Conservation (phyloP, 495 filamentous ascomycete genomes). For the Bacidia rubella region DNA sequence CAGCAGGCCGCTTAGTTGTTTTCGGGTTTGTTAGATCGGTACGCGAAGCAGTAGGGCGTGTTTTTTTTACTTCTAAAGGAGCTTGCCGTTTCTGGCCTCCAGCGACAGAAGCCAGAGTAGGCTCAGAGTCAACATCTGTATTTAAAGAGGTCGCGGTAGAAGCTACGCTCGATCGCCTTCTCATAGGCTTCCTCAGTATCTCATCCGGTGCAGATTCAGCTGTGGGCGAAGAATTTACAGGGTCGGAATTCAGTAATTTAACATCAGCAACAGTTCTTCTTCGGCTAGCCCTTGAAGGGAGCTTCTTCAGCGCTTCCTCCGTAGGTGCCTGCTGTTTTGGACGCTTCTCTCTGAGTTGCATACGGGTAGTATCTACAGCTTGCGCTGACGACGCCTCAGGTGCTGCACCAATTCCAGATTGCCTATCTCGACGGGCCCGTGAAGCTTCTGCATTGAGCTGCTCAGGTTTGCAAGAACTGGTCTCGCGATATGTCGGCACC, state of each 20-base stretch:
- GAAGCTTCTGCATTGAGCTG: conserved; percentile 58
- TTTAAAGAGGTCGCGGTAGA: conserved; percentile 24
- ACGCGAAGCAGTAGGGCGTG: conserved; percentile 28
- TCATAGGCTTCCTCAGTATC: conserved; percentile 17
- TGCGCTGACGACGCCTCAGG: conserved; percentile 22
- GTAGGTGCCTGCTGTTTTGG: conserved; percentile 39
- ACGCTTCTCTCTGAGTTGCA: conserved; percentile 63
- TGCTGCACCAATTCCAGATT: conserved; percentile 30
- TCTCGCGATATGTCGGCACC: conserved; percentile 59
- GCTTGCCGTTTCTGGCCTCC: conserved; percentile 23
- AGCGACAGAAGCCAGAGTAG: conserved; percentile 26
- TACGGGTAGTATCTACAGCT: conserved; percentile 42
- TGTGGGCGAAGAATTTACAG: background rate
- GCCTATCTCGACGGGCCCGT: conserved; percentile 46
- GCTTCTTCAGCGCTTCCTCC: conserved; percentile 35
- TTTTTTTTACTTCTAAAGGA: conserved; percentile 31
- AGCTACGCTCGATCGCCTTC: conserved; percentile 28
- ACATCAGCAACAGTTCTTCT: conserved; percentile 52
- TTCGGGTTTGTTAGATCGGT: conserved; percentile 34
- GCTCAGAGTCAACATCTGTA: conserved; percentile 16
- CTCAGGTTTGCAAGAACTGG: conserved; percentile 56
- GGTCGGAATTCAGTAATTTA: conserved; percentile 7
- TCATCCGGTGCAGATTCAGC: conserved; percentile 15
- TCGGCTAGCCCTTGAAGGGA: conserved; percentile 36
- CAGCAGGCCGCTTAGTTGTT: conserved; percentile 30